A percentile compares a stretch with the other conserved stretches of the same genome.
Conservation (phyloP, 805 yeast genomes). For the Millerago galiae region DNA sequence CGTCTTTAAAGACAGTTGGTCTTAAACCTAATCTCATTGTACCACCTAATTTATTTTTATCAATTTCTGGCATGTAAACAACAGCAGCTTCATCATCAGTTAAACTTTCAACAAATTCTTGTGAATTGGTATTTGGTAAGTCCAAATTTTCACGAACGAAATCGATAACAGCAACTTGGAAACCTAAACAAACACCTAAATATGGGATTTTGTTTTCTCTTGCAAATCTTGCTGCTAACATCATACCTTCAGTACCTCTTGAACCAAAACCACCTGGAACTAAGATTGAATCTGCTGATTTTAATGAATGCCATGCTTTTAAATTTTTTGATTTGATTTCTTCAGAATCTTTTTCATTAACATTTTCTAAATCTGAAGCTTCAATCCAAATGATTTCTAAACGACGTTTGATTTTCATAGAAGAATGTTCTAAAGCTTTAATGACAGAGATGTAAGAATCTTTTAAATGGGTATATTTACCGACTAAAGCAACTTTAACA, state of each 20-base stretch:
- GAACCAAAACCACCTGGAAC: conserved; percentile 99
- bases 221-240: conserved; percentile 96
- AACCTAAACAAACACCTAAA: conserved; percentile 94
- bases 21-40: conserved; percentile 98
- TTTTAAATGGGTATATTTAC: conserved; percentile 92
- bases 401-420: conserved; percentile 81
- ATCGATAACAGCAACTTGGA: conserved; percentile 95
- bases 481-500: conserved; percentile 93
- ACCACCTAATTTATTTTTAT: conserved; percentile 93
- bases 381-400: conserved; percentile 95
- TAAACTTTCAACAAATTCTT: conserved; percentile 68
- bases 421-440: conserved; percentile 90
- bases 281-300: conserved; percentile 91
- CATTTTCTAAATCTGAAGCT: conserved; percentile 81
- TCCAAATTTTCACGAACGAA: conserved; percentile 79
- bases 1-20: conserved; percentile 70
- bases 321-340: conserved; percentile 80
- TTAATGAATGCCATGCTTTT: conserved; percentile 90
- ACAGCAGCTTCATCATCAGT: conserved; percentile 66
- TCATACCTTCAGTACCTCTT: conserved; percentile 98
- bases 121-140: conserved; percentile 60
- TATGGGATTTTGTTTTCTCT: conserved; percentile 91
- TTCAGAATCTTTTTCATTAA: conserved; percentile 39
- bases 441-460: conserved; percentile 94
- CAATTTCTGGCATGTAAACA: conserved; percentile 98